phyloP scores from a whole-genome alignment of 805 yeast genomes.

The Kregervanrija delftensis region DNA sequence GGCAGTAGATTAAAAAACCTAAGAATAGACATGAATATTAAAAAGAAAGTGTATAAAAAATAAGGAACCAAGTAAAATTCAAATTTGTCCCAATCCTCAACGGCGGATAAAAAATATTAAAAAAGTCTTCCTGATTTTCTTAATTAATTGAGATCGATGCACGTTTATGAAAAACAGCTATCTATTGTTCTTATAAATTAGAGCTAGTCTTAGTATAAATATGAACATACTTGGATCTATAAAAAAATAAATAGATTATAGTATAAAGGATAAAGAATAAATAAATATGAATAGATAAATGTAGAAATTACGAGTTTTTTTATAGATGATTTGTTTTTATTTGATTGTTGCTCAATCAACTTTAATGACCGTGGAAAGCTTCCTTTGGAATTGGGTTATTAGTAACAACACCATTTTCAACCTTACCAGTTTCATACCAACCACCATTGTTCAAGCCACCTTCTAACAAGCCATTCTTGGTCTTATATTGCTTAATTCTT shows the following conservation, averaged over 20 bases:
- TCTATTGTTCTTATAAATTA: too few species aligned
- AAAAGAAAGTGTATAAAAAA: too few species aligned
- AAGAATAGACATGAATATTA: too few species aligned
- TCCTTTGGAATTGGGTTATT: conserved; percentile 50
- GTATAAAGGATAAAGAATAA: not conserved
- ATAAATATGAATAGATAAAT: not conserved
- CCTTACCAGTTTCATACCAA: conserved; percentile 58
- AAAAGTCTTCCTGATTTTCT: too few species aligned
- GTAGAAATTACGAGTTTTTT: not conserved
- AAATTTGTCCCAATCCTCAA: too few species aligned
- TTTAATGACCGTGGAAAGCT: conserved; percentile 26
- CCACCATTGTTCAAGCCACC: conserved; percentile 57
- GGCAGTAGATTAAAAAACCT: too few species aligned
- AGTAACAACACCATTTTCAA: conserved; percentile 56
- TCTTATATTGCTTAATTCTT: conserved; percentile 59
- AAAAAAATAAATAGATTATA: not conserved
- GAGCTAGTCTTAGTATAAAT: too few species aligned
- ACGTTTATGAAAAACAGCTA: too few species aligned
- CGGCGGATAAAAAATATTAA: too few species aligned
- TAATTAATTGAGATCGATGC: too few species aligned
- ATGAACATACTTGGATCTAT: too few species aligned
- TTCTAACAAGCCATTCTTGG: conserved; percentile 30
- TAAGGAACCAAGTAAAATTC: too few species aligned
- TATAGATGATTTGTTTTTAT: not conserved
- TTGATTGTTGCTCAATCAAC: not conserved